Evolutionary conservation across 208 protist genomes (phyloP).

Genomic region (Blechomonas ayalai): DNA sequence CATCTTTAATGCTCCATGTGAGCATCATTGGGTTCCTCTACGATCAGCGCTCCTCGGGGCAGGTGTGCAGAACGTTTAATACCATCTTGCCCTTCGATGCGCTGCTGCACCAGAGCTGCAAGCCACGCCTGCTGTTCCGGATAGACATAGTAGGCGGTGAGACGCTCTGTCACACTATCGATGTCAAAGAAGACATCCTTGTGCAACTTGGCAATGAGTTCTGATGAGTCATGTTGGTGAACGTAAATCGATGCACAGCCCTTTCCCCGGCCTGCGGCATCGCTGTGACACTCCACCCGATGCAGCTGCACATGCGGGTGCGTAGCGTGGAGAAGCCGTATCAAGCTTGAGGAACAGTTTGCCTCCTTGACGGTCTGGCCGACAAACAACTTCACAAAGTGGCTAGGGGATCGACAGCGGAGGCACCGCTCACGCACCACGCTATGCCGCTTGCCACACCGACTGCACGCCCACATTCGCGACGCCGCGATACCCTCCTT

Average conservation of each 20-base stretch:
- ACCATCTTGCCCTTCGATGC: constrained; percentile 1
- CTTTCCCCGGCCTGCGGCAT: constrained; percentile 19
- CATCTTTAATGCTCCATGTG: too few relatives aligned
- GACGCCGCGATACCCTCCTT: constrained; percentile 26
- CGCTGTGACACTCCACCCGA: constrained; percentile 38
- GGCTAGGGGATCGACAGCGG: constrained; percentile 29
- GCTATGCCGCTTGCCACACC: constrained; percentile 40
- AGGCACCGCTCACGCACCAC: constrained; percentile 50
- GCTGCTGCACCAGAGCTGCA: constrained; percentile 13
- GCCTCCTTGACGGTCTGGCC: constrained; percentile 52
- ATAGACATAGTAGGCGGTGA: constrained; percentile 60
- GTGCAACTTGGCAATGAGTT: constrained; percentile 34
- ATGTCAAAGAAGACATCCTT: constrained; percentile 65
- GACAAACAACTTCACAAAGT: constrained; percentile 50
- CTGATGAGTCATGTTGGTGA: constrained; percentile 14
- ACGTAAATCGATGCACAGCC: constrained; percentile 66
- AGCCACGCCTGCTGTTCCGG: constrained; percentile 47
- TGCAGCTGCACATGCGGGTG: constrained; percentile 41
- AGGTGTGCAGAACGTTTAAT: background rate
- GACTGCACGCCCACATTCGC: constrained; percentile 44
- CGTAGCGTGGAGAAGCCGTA: constrained; percentile 48
- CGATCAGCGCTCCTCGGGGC: constrained; percentile 16
- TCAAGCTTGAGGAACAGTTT: constrained; percentile 20
- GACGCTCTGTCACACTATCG: constrained; percentile 11
- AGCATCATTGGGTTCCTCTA: constrained; percentile 7